Evolutionary conservation across 805 yeast genomes (phyloP).

Genomic region (Yamadazyma akitaensis): DNA sequence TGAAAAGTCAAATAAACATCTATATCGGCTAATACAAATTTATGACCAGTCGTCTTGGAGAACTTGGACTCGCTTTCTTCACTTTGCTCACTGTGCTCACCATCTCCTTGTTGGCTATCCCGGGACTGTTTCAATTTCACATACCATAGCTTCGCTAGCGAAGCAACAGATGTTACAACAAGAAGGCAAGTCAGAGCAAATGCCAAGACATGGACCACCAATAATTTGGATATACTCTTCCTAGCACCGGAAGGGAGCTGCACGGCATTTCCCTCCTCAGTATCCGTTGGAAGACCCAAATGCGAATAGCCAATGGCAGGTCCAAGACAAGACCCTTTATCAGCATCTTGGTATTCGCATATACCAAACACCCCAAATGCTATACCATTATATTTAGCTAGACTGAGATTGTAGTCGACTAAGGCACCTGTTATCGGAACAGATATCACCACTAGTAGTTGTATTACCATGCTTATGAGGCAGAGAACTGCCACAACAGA

Average conservation of each 20-base stretch:
- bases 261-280: slow-evolving; percentile 17
- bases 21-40: slow-evolving; percentile 14
- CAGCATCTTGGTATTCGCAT: slow-evolving; percentile 24
- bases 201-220: slow-evolving; percentile 41
- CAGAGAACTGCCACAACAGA: slow-evolving; percentile 26
- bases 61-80: neutral
- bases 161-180: neutral
- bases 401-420: slow-evolving; percentile 21
- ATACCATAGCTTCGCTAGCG: neutral
- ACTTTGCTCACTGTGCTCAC: neutral
- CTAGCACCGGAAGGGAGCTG: slow-evolving; percentile 40
- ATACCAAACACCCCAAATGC: slow-evolving; percentile 46
- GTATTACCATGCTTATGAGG: slow-evolving; percentile 30
- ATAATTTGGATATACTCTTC: slow-evolving; percentile 37
- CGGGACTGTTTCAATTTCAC: neutral
- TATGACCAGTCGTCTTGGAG: neutral
- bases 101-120: neutral
- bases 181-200: slow-evolving; percentile 27
- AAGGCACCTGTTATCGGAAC: slow-evolving; percentile 38
- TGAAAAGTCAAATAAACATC: slow-evolving; percentile 45
- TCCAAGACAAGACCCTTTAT: slow-evolving; percentile 25
- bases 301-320: slow-evolving; percentile 37
- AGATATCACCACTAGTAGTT: slow-evolving; percentile 38
- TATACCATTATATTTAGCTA: slow-evolving; percentile 29
- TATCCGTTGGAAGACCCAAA: neutral